Evolutionary conservation across 768 basidiomycete genomes (phyloP), one percentile per base, ranked within the genome.

Genomic region (Gelatoporia subvermispora): DNA sequence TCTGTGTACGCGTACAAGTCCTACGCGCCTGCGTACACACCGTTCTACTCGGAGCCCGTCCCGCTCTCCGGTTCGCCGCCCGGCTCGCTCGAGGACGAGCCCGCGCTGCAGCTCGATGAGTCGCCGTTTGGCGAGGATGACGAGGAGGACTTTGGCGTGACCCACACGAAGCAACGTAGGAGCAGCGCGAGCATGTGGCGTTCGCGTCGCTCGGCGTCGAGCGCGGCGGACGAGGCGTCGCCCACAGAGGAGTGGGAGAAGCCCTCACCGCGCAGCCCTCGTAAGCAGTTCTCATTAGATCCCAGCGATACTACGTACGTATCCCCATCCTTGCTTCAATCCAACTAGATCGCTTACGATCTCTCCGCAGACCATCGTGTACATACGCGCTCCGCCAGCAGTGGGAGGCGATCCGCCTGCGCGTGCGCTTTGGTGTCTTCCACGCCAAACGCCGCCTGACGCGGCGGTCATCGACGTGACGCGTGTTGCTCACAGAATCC

Each of bases 371-470:
- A 3, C 83, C 83, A 11, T 79, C 79, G 31, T 84, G 83, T 64
- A 65, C 68, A 8, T 70, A 82, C 60, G 67, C 65, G 41, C 63
- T 85, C 37, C 68, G 70, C 48, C 68, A 77, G 8, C 77, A 82
- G 49, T 84, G 84, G 82, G 79, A 82, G 56, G 79, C 81, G 8
- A 52, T 84, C 23, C 62, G 71, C 0, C 72, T 85, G 18, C 65
- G 79, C 49, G 54, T 84, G 24, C 71, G 79, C 37, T 83, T 85
- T 56, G 66, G 71, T 48, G 64, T 84, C 37, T 85, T 84, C 62
- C 68, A 81, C 45, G 74, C 71, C 17, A 72, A 74, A 51, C 71
- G 72, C 24, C 53, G 59, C 34, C 47, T 63, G 37, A 47, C 42
- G 24, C 54, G 56, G 42, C 53, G 55, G 20, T 43, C 46, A 43